Evolutionary conservation across 495 filamentous ascomycete species (phyloP).

Genomic region (Neohortaea acidophila): DNA sequence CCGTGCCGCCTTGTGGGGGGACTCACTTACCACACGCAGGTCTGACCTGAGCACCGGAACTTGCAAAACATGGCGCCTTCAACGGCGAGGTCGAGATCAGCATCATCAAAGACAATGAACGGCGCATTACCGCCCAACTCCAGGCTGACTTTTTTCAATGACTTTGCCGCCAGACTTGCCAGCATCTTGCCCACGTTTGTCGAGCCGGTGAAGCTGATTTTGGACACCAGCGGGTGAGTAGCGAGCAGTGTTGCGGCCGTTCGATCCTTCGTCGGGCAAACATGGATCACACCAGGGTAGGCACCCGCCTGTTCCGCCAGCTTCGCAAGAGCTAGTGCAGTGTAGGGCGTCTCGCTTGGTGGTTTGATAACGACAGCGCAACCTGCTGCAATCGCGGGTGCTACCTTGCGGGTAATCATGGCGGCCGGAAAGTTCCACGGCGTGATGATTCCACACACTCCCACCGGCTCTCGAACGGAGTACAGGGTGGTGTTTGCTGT

Average conservation of each 20-base stretch:
- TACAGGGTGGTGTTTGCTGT: not conserved
- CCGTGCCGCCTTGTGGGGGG: too few species aligned
- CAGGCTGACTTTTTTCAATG: constrained; percentile 73
- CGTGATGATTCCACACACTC: constrained; percentile 13
- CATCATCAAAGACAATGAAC: constrained; percentile 88
- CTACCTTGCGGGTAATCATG: constrained; percentile 85
- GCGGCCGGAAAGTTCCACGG: constrained; percentile 86
- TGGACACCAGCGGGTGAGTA: constrained; percentile 55
- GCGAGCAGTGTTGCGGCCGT: constrained; percentile 59
- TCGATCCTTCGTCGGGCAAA: constrained; percentile 56
- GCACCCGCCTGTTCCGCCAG: constrained; percentile 71
- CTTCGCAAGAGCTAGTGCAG: constrained; percentile 66
- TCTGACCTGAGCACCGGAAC: constrained; percentile 79
- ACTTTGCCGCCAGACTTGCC: constrained; percentile 66
- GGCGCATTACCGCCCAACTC: constrained; percentile 86
- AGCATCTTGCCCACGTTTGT: constrained; percentile 77
- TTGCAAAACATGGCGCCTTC: constrained; percentile 61
- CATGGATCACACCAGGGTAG: constrained; percentile 70
- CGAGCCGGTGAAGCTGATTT: constrained; percentile 81
- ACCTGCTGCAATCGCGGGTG: constrained; percentile 64
- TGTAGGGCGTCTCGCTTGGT: constrained; percentile 75
- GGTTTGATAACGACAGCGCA: constrained; percentile 80
- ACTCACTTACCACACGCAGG: constrained; percentile 83
- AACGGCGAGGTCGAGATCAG: constrained; percentile 64
- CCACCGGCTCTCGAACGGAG: constrained; percentile 11